These are phyloP conservation scores for Pythium aquatile DNA, from an alignment of 352 stramenopile species.

Conservation along the genomic window DNA sequence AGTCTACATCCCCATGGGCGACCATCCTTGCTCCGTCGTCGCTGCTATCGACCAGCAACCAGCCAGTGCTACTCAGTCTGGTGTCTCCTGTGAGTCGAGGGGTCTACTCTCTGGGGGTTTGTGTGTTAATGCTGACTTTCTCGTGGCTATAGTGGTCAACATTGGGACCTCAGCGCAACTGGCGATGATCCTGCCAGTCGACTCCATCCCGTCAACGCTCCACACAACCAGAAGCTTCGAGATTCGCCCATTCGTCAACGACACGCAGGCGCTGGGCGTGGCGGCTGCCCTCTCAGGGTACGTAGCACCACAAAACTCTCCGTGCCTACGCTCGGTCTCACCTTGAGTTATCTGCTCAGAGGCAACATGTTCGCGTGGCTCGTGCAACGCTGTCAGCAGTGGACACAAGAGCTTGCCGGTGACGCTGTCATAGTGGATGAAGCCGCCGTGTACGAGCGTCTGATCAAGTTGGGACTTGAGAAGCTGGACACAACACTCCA, in stretches of 20 bases:
- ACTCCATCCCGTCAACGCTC: slow-evolving; percentile 4
- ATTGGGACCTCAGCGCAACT: slow-evolving; percentile 82
- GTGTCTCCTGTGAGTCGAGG: slow-evolving; percentile 3
- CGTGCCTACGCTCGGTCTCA: background rate
- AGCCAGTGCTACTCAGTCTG: background rate
- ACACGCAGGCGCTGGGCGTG: slow-evolving; percentile 59
- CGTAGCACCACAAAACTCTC: slow-evolving; percentile 8
- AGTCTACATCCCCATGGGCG: slow-evolving; percentile 71
- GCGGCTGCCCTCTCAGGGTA: slow-evolving; percentile 69
- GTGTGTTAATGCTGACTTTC: slow-evolving; percentile 3
- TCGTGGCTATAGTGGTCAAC: slow-evolving; percentile 57
- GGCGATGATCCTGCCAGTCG: slow-evolving; percentile 53
- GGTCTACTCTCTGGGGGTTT: background rate
- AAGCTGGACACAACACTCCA: slow-evolving; percentile 48
- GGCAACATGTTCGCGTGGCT: slow-evolving; percentile 74
- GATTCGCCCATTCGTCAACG: slow-evolving; percentile 64
- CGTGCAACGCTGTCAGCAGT: slow-evolving; percentile 55
- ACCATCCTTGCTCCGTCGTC: slow-evolving; percentile 75
- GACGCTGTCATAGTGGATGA: slow-evolving; percentile 19
- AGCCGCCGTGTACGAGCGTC: slow-evolving; percentile 40
- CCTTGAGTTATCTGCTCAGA: slow-evolving; percentile 24
- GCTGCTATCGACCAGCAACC: slow-evolving; percentile 40
- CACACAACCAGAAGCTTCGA: slow-evolving; percentile 52
- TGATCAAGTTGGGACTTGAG: slow-evolving; percentile 55
- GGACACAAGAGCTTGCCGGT: slow-evolving; percentile 40